Evolutionary conservation across 73 alveolate species (phyloP).

Genomic region (Paramecium primaurelia): DNA sequence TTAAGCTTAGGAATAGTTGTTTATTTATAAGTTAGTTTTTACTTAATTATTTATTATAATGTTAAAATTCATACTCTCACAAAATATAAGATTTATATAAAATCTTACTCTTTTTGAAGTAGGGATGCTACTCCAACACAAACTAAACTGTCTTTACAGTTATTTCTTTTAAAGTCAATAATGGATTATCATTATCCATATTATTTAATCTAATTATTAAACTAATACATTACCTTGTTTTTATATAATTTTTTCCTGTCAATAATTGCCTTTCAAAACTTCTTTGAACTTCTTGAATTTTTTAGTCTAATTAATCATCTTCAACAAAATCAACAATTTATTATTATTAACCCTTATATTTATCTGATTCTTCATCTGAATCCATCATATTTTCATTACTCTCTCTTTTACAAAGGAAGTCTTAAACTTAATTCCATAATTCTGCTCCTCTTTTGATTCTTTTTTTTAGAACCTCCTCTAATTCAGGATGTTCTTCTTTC

Average conservation of each 20-base stretch:
- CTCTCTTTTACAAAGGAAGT: constrained; percentile 20
- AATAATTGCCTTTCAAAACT: neutral
- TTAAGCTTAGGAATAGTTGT: neutral
- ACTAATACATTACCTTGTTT: neutral
- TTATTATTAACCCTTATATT: neutral
- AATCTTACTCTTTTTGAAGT: constrained; percentile 17
- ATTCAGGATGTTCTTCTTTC: constrained; percentile 45
- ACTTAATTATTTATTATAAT: neutral
- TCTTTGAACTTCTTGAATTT: neutral
- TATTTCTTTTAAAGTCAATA: neutral
- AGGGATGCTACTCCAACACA: constrained; percentile 9
- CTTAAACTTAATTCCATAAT: constrained; percentile 10
- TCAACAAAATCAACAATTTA: neutral
- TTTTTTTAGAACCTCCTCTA: neutral
- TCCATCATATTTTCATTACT: neutral
- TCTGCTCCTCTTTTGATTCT: constrained; percentile 39
- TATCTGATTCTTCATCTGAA: neutral
- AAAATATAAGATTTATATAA: neutral
- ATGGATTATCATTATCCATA: constrained; percentile 12
- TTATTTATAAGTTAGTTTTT: neutral
- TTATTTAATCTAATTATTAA: neutral
- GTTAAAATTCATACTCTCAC: neutral
- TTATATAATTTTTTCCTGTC: neutral
- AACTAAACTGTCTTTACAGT: neutral
- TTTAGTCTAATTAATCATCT: neutral